A percentile compares a stretch with the other conserved stretches of the same genome.
phyloP scores from a whole-genome alignment of 2,329 filamentous ascomycete genomes.

The Microdochium bolleyi region DNA sequence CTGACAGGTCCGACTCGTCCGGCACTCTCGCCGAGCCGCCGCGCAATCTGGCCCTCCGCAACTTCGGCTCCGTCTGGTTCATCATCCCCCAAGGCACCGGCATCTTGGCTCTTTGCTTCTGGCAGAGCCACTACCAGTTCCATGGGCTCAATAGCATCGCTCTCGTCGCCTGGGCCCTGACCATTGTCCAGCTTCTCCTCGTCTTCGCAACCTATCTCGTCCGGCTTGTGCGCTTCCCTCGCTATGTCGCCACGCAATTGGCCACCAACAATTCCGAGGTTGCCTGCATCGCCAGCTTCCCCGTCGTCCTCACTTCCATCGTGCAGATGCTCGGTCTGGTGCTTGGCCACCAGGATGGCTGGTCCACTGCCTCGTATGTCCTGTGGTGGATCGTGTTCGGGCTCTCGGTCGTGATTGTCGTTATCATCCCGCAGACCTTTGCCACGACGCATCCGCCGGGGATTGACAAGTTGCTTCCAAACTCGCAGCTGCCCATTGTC shows the following conservation, averaged over 20 bases:
- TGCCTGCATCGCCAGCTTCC: conserved; percentile 26
- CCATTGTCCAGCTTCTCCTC: conserved; percentile 20
- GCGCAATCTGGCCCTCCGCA: conserved; percentile 13
- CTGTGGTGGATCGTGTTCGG: conserved; percentile 30
- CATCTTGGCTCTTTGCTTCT: conserved; percentile 24
- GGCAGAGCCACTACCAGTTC: conserved; percentile 30
- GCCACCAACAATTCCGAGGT: conserved; percentile 22
- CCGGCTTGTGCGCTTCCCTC: conserved; percentile 21
- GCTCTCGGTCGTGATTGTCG: conserved; percentile 20
- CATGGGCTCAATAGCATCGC: conserved; percentile 23
- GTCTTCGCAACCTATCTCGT: conserved; percentile 20
- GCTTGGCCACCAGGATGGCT: conserved; percentile 15
- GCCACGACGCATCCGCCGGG: conserved; percentile 25
- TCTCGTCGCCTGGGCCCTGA: conserved; percentile 27
- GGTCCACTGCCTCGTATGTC: conserved; percentile 18
- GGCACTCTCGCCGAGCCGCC: not conserved
- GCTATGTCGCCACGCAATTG: conserved; percentile 19
- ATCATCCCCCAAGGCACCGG: conserved; percentile 27
- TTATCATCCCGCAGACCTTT: conserved; percentile 24
- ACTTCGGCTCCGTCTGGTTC: conserved; percentile 27
- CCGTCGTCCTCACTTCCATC: conserved; percentile 21
- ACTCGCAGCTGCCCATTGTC: conserved; percentile 27
- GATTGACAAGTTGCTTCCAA: conserved; percentile 22
- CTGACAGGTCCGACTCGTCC: not conserved
- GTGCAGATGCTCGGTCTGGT: conserved; percentile 14